Conservation (phyloP, 495 filamentous ascomycete species). For the Penicillium daleae region DNA sequence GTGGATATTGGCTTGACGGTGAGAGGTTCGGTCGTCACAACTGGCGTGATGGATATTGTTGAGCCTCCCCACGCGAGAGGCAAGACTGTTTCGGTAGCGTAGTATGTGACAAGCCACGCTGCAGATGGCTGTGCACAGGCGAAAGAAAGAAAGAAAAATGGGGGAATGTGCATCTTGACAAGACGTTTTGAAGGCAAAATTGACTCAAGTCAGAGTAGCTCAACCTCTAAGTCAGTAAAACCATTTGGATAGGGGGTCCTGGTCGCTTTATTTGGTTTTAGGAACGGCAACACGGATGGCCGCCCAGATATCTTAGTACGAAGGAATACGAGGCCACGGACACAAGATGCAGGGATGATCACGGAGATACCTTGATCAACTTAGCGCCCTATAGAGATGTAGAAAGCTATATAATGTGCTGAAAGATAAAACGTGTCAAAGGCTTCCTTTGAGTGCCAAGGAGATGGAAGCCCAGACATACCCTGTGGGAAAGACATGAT, state of each 20-base stretch:
- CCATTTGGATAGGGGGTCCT: not conserved
- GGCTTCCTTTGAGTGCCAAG: not conserved
- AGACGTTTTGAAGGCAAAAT: not conserved
- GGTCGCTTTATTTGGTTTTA: not conserved
- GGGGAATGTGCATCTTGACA: not conserved
- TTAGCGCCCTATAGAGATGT: not conserved
- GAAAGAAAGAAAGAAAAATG: not conserved
- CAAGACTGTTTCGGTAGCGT: slow-evolving; percentile 1
- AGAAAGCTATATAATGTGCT: not conserved
- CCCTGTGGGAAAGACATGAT: not conserved
- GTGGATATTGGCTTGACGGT: not conserved
- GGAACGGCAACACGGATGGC: not conserved
- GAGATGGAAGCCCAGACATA: not conserved
- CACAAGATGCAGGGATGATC: not conserved
- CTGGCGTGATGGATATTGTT: not conserved
- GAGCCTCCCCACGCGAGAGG: not conserved
- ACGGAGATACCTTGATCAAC: not conserved
- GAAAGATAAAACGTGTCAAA: not conserved
- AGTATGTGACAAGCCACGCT: not conserved
- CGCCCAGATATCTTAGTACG: not conserved
- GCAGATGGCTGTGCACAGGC: not conserved
- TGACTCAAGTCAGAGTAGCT: not conserved
- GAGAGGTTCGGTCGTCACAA: not conserved
- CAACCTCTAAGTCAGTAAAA: not conserved
- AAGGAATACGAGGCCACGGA: not conserved